Evolutionary conservation across 768 basidiomycete genomes (phyloP).

Genomic region (Holtermannia corniformis): DNA sequence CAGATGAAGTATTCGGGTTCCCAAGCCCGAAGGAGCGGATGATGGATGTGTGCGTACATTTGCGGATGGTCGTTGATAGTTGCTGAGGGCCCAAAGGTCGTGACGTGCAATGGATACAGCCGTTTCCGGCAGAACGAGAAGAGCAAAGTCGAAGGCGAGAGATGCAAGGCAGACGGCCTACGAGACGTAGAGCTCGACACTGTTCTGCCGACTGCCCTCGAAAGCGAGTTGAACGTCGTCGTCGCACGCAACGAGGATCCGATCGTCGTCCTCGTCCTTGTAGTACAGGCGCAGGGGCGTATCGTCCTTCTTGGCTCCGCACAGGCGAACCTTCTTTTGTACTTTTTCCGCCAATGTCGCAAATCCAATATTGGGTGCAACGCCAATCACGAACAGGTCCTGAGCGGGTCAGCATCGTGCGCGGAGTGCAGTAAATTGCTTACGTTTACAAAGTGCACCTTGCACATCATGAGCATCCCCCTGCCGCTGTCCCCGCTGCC

Average conservation of each 20-base stretch:
- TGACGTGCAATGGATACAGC: background rate
- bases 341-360: conserved; percentile 79
- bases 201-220: background rate
- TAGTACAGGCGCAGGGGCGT: background rate
- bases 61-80: no score
- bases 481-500: conserved; percentile 10
- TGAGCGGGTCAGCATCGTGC: conserved; percentile 39
- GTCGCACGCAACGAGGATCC: background rate
- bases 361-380: conserved; percentile 68
- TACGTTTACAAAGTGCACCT: conserved; percentile 73
- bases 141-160: no score
- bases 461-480: conserved; percentile 63
- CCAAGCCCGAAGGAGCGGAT: no score
- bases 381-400: conserved; percentile 90
- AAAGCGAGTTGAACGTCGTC: background rate
- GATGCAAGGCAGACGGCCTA: no score
- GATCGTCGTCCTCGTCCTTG: background rate
- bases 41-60: no score
- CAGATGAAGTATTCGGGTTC: no score
- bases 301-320: conserved; percentile 50
- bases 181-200: background rate
- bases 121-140: no score
- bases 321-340: conserved; percentile 82
- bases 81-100: background rate
- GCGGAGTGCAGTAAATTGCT: conserved; percentile 1